A percentile compares a stretch with the other conserved stretches of the same genome.
phyloP scores from a whole-genome alignment of 1,284 basidiomycete genomes.

The Inonotus hispidus region DNA sequence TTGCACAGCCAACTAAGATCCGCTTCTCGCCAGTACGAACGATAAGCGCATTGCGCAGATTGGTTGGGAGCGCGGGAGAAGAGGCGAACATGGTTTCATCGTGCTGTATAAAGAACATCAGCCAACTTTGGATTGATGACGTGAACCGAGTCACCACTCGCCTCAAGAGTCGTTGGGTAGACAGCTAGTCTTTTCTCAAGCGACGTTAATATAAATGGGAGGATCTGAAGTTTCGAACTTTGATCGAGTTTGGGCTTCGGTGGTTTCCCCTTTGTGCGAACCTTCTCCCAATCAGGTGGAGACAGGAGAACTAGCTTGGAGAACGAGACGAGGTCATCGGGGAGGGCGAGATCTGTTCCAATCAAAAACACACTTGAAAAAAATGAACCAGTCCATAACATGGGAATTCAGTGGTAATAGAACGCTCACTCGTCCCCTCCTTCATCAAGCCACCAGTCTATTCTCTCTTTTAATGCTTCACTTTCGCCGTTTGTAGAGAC shows the following conservation, averaged over 20 bases:
- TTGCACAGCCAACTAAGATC: slow-evolving; percentile 42
- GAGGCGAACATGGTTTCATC: slow-evolving; percentile 42
- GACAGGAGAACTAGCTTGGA: slow-evolving; percentile 62
- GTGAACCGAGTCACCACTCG: slow-evolving; percentile 27
- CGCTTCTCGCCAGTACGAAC: slow-evolving; percentile 81
- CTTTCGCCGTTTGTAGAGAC: slow-evolving; percentile 25
- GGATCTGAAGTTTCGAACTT: slow-evolving; percentile 30
- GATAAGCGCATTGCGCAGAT: slow-evolving; percentile 59
- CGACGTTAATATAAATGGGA: slow-evolving; percentile 42
- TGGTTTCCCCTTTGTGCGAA: slow-evolving; percentile 63
- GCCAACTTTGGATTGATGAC: not conserved
- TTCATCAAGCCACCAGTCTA: slow-evolving; percentile 89
- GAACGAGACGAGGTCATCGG: slow-evolving; percentile 66
- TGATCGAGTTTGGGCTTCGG: slow-evolving; percentile 70
- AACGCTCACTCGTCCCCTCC: slow-evolving; percentile 82
- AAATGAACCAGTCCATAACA: slow-evolving; percentile 13
- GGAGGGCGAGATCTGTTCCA: slow-evolving; percentile 50
- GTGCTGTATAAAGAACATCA: slow-evolving; percentile 37
- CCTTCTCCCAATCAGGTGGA: slow-evolving; percentile 58
- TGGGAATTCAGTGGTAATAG: not conserved
- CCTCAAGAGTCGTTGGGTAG: slow-evolving; percentile 58
- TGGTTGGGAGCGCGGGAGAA: slow-evolving; percentile 31
- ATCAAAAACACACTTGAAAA: slow-evolving; percentile 55
- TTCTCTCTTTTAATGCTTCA: slow-evolving; percentile 45
- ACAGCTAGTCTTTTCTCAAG: slow-evolving; percentile 45